Base-by-base conservation (phyloP, 179 eudicot genomes). In the Corrigiola litoralis region DNA sequence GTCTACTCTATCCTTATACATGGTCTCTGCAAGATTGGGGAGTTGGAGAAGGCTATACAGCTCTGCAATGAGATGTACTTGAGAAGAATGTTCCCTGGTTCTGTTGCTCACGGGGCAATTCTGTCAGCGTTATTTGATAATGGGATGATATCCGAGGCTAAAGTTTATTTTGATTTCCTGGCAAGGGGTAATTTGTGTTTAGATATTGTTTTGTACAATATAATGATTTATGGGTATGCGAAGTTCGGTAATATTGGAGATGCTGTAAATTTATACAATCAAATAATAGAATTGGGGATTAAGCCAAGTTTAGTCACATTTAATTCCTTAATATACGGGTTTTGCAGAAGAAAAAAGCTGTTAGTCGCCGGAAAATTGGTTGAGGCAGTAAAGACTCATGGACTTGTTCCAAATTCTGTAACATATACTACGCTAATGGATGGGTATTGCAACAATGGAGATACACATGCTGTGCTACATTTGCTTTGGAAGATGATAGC, bases 361-460 rank as follows among this genome's bases (percentile, higher is more conserved):
- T 69, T 18, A 27, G 76, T 78, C 64, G 96, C 90, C 37, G 78
- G 74, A 71, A 72, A 56, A 63, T 82, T 81, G 81, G 72, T 90
- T 32, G 80, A 72, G 55, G 66, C 65, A 59, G 72, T 85, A 42
- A 71, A 66, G 60, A 36, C 38, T 14, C 81, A 80, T 61, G 87
- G 82, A 23, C 77, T 92, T 75, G 65, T 48, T 20, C 95, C 97
- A 53, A 84, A 62, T 70, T 75, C 72, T 45, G 74, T 82, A 54
- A 87, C 95, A 25, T 92, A 90, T 71, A 92, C 96, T 47, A 89
- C 88, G 6, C 81, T 92, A 14, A 82, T 92, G 89, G 83, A 90
- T 66, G 85, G 84, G 37, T 85, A 63, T 47, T 81, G 81, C 58
- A 81, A 78, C 68, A 67, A 75, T 53, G 85, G 84, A 60, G 47